phyloP scores from a whole-genome alignment of 768 basidiomycete species.

The Auriscalpium vulgare region DNA sequence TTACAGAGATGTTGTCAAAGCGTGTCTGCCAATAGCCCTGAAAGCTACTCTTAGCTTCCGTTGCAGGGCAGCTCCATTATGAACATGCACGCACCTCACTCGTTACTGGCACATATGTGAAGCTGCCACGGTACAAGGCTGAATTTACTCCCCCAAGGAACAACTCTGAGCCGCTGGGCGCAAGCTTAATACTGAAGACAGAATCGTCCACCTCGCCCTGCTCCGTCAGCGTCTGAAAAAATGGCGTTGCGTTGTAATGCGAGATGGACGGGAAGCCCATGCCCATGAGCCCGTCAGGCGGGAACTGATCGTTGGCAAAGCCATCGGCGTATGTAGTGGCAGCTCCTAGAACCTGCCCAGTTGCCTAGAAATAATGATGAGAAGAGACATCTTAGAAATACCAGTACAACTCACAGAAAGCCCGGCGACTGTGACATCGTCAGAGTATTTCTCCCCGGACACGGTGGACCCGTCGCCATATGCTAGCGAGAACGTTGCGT shows the following conservation, averaged over 20 bases:
- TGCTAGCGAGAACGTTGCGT: conserved; percentile 22
- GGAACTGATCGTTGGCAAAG: conserved; percentile 21
- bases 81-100: neutral
- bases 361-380: conserved; percentile 10
- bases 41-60: neutral
- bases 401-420: conserved; percentile 15
- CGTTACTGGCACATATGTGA: conserved; percentile 23
- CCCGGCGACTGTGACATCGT: conserved; percentile 33
- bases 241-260: conserved; percentile 13
- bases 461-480: conserved; percentile 35
- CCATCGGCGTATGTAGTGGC: conserved; percentile 32
- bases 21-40: conserved; percentile 22
- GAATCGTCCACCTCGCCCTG: conserved; percentile 14
- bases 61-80: conserved; percentile 2
- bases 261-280: conserved; percentile 27
- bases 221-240: conserved; percentile 26
- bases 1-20: conserved; percentile 3
- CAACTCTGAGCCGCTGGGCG: conserved; percentile 21
- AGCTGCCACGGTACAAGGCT: conserved; percentile 23
- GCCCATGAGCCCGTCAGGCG: conserved; percentile 36
- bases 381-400: too few species aligned
- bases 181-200: conserved; percentile 23
- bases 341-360: conserved; percentile 35
- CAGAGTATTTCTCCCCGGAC: conserved; percentile 33
- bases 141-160: conserved; percentile 31